These are phyloP conservation scores for Chamaenerion angustifolium DNA, from an alignment of 345 rosid genomes.

Conservation along the genomic window DNA sequence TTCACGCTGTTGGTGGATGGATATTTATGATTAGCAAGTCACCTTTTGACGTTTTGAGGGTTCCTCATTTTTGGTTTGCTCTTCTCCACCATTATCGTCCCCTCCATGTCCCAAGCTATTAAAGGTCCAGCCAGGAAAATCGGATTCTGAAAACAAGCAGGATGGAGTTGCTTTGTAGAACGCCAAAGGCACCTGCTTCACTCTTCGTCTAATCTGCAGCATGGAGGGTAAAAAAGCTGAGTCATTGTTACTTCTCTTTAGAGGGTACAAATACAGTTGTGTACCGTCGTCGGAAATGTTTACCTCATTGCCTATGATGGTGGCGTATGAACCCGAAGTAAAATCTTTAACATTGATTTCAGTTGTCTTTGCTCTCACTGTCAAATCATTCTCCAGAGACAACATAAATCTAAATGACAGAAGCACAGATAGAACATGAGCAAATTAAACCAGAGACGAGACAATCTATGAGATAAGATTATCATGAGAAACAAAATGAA, in stretches of 20 bases:
- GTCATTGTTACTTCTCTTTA: neutral
- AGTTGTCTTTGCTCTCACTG: constrained; percentile 65
- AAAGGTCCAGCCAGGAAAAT: constrained; percentile 80
- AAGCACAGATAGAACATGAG: too few relatives aligned
- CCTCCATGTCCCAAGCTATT: neutral
- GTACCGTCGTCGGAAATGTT: neutral
- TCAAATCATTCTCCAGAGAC: constrained; percentile 81
- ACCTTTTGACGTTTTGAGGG: constrained; percentile 25
- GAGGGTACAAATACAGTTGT: neutral
- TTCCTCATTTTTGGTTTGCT: neutral
- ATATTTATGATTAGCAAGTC: constrained; percentile 18
- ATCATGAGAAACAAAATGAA: too few relatives aligned
- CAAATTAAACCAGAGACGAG: too few relatives aligned
- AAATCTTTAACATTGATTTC: constrained; percentile 62
- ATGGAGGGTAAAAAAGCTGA: neutral
- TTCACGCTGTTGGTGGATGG: too few relatives aligned
- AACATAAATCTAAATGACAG: constrained; percentile 43
- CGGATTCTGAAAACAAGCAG: constrained; percentile 53
- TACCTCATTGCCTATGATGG: constrained; percentile 92
- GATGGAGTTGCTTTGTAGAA: constrained; percentile 52
- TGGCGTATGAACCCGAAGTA: constrained; percentile 80
- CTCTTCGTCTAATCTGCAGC: constrained; percentile 32
- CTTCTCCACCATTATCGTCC: constrained; percentile 11
- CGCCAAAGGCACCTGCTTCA: constrained; percentile 85
- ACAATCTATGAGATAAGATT: too few relatives aligned